Conservation (phyloP, 2,329 filamentous ascomycete genomes). For the Rhexocercosporidium sp. region DNA sequence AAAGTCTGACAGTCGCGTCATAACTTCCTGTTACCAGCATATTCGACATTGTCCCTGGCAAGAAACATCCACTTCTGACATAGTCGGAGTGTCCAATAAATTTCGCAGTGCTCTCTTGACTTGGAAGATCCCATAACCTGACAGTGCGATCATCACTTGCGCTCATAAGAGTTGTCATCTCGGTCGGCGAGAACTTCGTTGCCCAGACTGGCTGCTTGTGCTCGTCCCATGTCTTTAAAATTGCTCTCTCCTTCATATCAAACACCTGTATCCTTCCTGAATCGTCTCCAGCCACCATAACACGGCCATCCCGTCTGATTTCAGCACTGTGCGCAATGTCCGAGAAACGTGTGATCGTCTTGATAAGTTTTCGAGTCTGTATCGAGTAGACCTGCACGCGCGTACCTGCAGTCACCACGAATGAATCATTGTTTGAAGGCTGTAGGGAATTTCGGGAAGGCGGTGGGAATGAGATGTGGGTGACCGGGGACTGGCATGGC, state of each 20-base stretch:
- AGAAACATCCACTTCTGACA: constrained; percentile 84
- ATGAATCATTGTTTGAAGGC: constrained; percentile 67
- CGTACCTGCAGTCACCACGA: constrained; percentile 93
- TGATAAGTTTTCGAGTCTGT: constrained; percentile 87
- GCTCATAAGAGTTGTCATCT: constrained; percentile 85
- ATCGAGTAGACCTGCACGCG: constrained; percentile 94
- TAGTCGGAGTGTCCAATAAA: constrained; percentile 93
- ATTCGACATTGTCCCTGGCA: constrained; percentile 72
- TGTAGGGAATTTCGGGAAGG: constrained; percentile 48
- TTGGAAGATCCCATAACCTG: constrained; percentile 90
- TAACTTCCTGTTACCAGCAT: constrained; percentile 91
- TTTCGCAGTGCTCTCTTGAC: constrained; percentile 73
- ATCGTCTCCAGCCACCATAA: constrained; percentile 91
- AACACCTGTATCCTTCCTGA: constrained; percentile 94
- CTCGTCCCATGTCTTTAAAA: constrained; percentile 92
- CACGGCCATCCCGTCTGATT: constrained; percentile 84
- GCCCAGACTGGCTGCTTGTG: constrained; percentile 95
- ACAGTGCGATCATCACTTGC: constrained; percentile 93
- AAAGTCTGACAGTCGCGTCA: constrained; percentile 89
- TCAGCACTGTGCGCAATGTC: constrained; percentile 90
- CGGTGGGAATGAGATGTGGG: constrained; percentile 79
- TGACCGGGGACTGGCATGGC: constrained; percentile 88
- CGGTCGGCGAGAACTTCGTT: constrained; percentile 88
- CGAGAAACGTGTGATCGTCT: constrained; percentile 93
- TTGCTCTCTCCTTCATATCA: constrained; percentile 85